Conservation (phyloP, 2,329 filamentous ascomycete genomes). For the Exserohilum rostratum region DNA sequence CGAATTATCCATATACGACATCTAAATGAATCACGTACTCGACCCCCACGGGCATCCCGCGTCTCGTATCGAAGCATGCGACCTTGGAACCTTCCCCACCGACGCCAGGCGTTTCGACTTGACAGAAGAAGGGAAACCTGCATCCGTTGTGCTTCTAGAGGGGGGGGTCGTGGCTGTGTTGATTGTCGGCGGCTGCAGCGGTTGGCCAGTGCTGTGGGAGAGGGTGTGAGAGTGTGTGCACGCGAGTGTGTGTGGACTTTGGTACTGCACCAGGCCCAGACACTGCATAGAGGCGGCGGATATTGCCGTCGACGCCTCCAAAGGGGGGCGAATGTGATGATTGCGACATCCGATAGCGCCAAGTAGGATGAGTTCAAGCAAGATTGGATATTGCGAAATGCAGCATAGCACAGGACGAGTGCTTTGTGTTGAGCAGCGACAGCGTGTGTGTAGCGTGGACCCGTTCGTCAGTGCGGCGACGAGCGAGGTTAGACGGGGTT, state of each 20-base stretch:
- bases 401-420: conserved; percentile 12
- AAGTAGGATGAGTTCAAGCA: neutral
- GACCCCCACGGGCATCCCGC: conserved; percentile 34
- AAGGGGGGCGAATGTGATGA: neutral
- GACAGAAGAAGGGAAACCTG: conserved; percentile 7
- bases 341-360: conserved; percentile 10
- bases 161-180: conserved; percentile 9
- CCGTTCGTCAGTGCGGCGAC: conserved; percentile 13
- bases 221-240: too few relatives aligned
- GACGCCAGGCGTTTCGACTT: conserved; percentile 13
- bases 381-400: conserved; percentile 9
- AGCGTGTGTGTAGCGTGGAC: conserved; percentile 21
- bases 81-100: conserved; percentile 10
- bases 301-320: conserved; percentile 17
- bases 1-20: conserved; percentile 26
- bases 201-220: conserved; percentile 12
- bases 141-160: conserved; percentile 7
- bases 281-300: conserved; percentile 7
- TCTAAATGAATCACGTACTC: conserved; percentile 40
- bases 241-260: conserved; percentile 3
- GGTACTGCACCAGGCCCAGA: conserved; percentile 7
- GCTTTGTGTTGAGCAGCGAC: conserved; percentile 17
- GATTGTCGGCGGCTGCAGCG: conserved; percentile 18
- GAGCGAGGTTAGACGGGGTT: conserved; percentile 20
- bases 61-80: conserved; percentile 23